Percentiles rank a stretch among this genome's conserved stretches.
Evolutionary conservation across 495 filamentous ascomycete genomes (phyloP).

Genomic region (Penicillium verhagenii): DNA sequence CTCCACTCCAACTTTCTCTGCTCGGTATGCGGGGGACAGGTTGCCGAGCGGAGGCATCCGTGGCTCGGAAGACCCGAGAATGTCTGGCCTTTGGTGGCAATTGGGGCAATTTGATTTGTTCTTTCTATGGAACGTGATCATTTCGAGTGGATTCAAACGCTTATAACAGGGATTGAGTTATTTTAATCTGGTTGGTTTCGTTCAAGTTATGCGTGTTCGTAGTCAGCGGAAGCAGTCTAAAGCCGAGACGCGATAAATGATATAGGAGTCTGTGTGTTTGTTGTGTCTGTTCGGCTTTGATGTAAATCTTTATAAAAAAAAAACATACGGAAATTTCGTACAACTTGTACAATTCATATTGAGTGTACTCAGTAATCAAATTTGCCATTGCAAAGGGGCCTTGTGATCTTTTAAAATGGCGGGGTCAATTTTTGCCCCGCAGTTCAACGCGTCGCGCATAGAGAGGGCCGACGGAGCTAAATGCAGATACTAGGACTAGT

Average conservation of each 20-base stretch:
- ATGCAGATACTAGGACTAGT: too few species aligned
- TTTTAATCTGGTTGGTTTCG: too few species aligned
- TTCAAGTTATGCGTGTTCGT: too few species aligned
- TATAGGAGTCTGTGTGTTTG: not conserved
- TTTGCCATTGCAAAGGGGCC: too few species aligned
- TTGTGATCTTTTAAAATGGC: not conserved
- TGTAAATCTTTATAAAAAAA: too few species aligned
- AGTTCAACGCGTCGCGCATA: not conserved
- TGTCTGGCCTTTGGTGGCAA: not conserved
- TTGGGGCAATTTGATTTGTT: not conserved
- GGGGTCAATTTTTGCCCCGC: not conserved
- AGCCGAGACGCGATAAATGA: not conserved
- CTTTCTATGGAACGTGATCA: not conserved
- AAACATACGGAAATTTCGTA: too few species aligned
- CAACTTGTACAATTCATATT: too few species aligned
- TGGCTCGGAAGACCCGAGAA: conserved; percentile 25
- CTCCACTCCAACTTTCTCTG: not conserved
- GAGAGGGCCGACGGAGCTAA: not conserved
- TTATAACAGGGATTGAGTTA: not conserved
- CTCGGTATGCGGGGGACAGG: conserved; percentile 19
- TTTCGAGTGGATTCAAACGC: not conserved
- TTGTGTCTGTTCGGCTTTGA: too few species aligned
- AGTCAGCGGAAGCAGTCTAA: not conserved
- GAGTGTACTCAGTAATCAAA: too few species aligned
- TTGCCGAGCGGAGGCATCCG: conserved; percentile 13